phyloP scores from a whole-genome alignment of 257 asterid genomes.

The Penstemon newberryi region DNA sequence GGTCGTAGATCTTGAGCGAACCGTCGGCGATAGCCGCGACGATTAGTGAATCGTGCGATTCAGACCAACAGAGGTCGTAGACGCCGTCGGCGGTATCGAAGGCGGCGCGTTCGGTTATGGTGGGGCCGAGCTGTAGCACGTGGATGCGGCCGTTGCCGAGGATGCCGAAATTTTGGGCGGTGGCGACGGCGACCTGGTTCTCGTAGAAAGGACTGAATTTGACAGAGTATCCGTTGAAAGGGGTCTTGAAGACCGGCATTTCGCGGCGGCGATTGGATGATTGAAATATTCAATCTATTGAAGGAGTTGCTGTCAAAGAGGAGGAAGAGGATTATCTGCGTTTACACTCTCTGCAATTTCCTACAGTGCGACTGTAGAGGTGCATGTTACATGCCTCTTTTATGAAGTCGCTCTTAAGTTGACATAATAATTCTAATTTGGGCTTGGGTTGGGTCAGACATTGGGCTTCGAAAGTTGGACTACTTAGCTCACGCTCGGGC shows the following conservation, averaged over 20 bases:
- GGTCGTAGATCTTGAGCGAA: conserved; percentile 83
- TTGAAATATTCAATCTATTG: conserved; percentile 24
- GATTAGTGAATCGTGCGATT: conserved; percentile 87
- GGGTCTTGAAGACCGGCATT: conserved; percentile 79
- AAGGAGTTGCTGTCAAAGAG: conserved; percentile 28
- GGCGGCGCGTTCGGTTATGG: conserved; percentile 64
- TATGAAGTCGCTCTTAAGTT: background rate
- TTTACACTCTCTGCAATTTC: conserved; percentile 32
- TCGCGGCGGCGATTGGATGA: conserved; percentile 33
- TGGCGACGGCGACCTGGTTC: conserved; percentile 82
- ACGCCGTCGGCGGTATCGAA: conserved; percentile 97
- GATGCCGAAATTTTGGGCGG: conserved; percentile 93
- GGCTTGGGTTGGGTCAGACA: background rate
- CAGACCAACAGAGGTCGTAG: conserved; percentile 95
- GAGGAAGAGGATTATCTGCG: conserved; percentile 23
- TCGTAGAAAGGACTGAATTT: conserved; percentile 95
- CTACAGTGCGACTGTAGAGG: conserved; percentile 23
- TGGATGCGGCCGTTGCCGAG: conserved; percentile 97
- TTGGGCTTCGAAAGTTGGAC: background rate
- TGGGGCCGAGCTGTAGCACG: conserved; percentile 73
- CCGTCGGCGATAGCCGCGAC: conserved; percentile 92
- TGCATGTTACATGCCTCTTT: background rate
- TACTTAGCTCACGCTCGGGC: background rate
- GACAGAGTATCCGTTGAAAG: conserved; percentile 91
- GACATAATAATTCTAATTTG: background rate